Evolutionary conservation across 495 filamentous ascomycete species (phyloP), one percentile per base, ranked within the genome.

Genomic region (Lineolata rhizophorae): DNA sequence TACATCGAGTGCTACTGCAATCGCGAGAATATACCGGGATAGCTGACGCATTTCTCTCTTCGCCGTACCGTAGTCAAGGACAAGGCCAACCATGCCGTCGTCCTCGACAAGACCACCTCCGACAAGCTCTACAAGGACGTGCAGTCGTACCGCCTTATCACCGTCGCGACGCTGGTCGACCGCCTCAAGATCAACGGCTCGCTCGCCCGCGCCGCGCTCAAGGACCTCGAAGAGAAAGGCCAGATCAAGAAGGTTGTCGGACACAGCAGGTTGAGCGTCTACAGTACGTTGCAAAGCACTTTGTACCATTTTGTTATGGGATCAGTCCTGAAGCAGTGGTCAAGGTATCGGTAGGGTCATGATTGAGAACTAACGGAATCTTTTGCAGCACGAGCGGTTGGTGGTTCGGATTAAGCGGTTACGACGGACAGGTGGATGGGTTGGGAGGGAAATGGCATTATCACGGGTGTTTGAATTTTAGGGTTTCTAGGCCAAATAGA

Each of bases 141-240:
- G 45, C 87, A 95, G 61, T 92, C 90, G 39, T 99, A 94, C 77
- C 83, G 90, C 50, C 82, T 99, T 60, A 79, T 99, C 68, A 99
- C 90, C 49, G 79, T 95, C 52, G 81, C 90, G 47, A 83, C 76
- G 47, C 84, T 99, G 47, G 90, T 99, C 69, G 90, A 99, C 57
- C 70, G 90, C 54, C 72, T 94, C 57, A 99, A 99, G 82, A 93
- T 99, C 71, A 99, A 99, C 64, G 90, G 90, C 52, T 84, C 76
- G 49, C 65, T 99, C 49, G 90, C 90, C 43, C 72, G 90, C 50
- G 61, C 65, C 57, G 83, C 79, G 56, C 66, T 99, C 37, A 70
- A 65, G 50, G 90, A 99, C 56, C 64, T 99, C 41, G 87, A 99
- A 71, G 83, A 83, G 66, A 85, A 82, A 70, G 90, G 90, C 28